Percentiles rank a stretch among this genome's conserved stretches.
These are phyloP conservation scores for Leptosphaerulina australis DNA, from an alignment of 2,329 filamentous ascomycete species.

Conservation along the genomic window DNA sequence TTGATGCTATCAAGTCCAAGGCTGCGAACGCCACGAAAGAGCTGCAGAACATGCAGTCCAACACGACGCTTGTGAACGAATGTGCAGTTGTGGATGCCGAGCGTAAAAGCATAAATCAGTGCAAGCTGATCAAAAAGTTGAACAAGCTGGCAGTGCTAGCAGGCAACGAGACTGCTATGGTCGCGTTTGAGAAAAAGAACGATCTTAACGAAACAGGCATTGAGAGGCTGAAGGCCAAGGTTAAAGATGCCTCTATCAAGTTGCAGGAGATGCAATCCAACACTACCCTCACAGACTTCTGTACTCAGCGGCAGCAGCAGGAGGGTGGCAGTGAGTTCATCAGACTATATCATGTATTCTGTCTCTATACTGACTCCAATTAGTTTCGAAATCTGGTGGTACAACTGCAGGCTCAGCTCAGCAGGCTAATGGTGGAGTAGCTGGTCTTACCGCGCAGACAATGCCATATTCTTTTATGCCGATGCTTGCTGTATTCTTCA, in stretches of 20 bases:
- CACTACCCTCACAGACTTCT: constrained; percentile 36
- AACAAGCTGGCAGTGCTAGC: constrained; percentile 30
- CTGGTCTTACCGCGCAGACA: constrained; percentile 18
- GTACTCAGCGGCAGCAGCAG: constrained; percentile 24
- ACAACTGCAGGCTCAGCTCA: constrained; percentile 3
- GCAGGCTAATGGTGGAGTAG: constrained; percentile 19
- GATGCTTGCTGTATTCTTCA: constrained; percentile 23
- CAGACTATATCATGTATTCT: not conserved
- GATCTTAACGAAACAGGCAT: constrained; percentile 30
- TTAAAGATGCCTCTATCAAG: constrained; percentile 30
- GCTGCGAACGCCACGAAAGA: constrained; percentile 32
- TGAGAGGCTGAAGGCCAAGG: constrained; percentile 30
- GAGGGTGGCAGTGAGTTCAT: constrained; percentile 17
- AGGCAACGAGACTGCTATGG: constrained; percentile 35
- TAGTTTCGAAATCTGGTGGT: not conserved
- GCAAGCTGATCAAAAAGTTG: constrained; percentile 32
- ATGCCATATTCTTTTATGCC: constrained; percentile 28
- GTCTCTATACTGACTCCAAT: not conserved
- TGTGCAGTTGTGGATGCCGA: constrained; percentile 36
- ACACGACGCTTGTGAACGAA: constrained; percentile 34
- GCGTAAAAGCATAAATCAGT: constrained; percentile 26
- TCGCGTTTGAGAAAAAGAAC: constrained; percentile 28
- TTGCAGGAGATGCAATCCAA: constrained; percentile 33
- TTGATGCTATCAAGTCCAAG: constrained; percentile 34
- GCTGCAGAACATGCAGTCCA: constrained; percentile 31